Evolutionary conservation across 2,329 filamentous ascomycete genomes (phyloP), one percentile per base, ranked within the genome.

Genomic region (Xylaria arbuscula): DNA sequence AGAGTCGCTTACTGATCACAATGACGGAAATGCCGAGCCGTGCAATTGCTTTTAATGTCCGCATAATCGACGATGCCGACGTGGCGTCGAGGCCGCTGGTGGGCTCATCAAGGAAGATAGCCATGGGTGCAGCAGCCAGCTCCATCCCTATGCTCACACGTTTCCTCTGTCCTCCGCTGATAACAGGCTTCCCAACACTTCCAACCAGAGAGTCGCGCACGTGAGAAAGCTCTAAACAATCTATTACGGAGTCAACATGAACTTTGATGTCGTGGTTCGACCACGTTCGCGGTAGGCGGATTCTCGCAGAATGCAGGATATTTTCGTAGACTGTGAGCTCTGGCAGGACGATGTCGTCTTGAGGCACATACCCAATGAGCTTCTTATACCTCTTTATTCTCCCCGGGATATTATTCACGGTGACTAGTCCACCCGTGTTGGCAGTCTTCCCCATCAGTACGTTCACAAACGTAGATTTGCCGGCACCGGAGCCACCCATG

Each of bases 321-420:
- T 89, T 90, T 75, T 90, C 88, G 59, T 84, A 83, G 5, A 90
- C 87, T 0, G 87, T 90, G 54, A 90, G 77, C 73, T 90, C 86
- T 0, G 87, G 85, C 10, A 89, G 80, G 2, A 89, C 83, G 32
- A 89, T 83, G 74, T 89, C 88, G 69, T 89, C 86, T 72, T 90
- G 87, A 1, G 88, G 87, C 2, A 90, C 87, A 67, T 88, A 89
- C 24, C 87, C 87, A 32, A 89, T 88, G 66, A 89, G 79, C 74
- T 88, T 88, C 76, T 86, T 88, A 76, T 87, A 89, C 50, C 80
- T 79, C 73, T 81, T 81, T 77, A 86, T 81, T 69, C 81, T 82
- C 13, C 83, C 81, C 0, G 83, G 79, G 4, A 80, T 78, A n/a
- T 83, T 84, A 69, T 89, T 89, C 70, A 89, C 82, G 55, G 83